Evolutionary conservation across 2,329 filamentous ascomycete species (phyloP), one percentile per base, ranked within the genome.

Genomic region (Fusarium camptoceras): DNA sequence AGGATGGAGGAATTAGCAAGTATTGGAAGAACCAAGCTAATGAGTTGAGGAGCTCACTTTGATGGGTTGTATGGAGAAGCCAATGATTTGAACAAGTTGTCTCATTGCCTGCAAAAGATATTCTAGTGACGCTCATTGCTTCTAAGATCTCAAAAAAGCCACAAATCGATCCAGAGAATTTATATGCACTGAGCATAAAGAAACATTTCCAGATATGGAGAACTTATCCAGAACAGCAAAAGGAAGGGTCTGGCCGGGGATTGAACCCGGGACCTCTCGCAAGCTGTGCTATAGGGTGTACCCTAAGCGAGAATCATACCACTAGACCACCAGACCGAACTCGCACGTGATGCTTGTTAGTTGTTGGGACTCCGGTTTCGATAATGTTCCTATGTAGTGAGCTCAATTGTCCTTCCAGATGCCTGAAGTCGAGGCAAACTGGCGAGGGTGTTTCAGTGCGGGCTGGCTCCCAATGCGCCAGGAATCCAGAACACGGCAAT

Each of bases 261-360:
- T 82, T 80, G 81, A 82, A 81, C 80, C 79, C 80, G 80, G 80
- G 80, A 81, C 80, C 80, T 82, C 80, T 81, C 80, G 80, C 80
- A 82, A 74, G 68, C 70, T 60, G 34, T 44, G 73, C 72, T 74
- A 34, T 60, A 73, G 72, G 73, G 66, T 72, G 53, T 66, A 24
- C 75, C 75, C 74, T 76, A 76, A 75, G 74, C 75, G 72, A 76
- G 74, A 77, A 77, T 76, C 74, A 77, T 76, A 77, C 75, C 75
- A 66, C 71, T 71, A 74, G 73, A 73, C 68, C 71, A 73, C 73
- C 73, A 75, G 73, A 28, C 8, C 4, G 8, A 2, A 5, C 8
- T 5, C n/a, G 11, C 58, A 63, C 57, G 58, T 63, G 60, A 63
- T 43, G 9, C 10, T 8, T 50, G 22, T 34, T 22, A 11, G 2